Evolutionary conservation across 2,329 filamentous ascomycete species (phyloP).

Genomic region (Exophiala mesophila): DNA sequence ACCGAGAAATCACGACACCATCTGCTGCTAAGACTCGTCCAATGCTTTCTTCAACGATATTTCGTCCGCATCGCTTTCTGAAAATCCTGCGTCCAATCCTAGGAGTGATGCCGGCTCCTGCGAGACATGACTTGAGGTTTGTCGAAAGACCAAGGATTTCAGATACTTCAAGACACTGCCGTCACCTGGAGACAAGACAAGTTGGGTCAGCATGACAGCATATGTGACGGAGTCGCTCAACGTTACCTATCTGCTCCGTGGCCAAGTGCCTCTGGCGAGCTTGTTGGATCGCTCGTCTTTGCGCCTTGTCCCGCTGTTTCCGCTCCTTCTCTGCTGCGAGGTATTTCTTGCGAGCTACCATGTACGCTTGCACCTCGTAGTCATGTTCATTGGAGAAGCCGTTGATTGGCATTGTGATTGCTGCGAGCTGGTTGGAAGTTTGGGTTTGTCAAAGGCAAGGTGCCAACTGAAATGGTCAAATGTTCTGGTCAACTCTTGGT

Average conservation of each 20-base stretch:
- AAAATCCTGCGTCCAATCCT: slow-evolving; percentile 1
- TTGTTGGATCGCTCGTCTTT: slow-evolving; percentile 1
- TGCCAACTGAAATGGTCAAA: no score
- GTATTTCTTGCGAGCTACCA: slow-evolving; percentile 7
- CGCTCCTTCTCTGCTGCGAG: slow-evolving; percentile 11
- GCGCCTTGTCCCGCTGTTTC: slow-evolving; percentile 12
- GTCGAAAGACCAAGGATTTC: background rate
- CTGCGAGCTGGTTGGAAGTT: no score
- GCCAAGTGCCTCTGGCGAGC: slow-evolving; percentile 1
- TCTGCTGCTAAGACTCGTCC: background rate
- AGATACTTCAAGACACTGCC: no score
- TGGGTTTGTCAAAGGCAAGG: no score
- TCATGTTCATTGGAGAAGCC: slow-evolving; percentile 21
- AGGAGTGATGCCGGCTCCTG: background rate
- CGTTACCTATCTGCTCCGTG: slow-evolving; percentile 1
- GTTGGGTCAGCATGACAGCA: slow-evolving; percentile 1
- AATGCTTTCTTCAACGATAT: slow-evolving; percentile 9
- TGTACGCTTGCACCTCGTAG: slow-evolving; percentile 22
- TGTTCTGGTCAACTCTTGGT: no score
- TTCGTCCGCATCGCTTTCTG: slow-evolving; percentile 14
- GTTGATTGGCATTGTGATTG: slow-evolving; percentile 16
- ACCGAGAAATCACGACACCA: background rate
- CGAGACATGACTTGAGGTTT: no score
- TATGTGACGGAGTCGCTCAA: no score
- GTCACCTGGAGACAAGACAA: no score